These are phyloP conservation scores for Hypholoma sublateritium DNA, from an alignment of 768 basidiomycete species.

Conservation along the genomic window DNA sequence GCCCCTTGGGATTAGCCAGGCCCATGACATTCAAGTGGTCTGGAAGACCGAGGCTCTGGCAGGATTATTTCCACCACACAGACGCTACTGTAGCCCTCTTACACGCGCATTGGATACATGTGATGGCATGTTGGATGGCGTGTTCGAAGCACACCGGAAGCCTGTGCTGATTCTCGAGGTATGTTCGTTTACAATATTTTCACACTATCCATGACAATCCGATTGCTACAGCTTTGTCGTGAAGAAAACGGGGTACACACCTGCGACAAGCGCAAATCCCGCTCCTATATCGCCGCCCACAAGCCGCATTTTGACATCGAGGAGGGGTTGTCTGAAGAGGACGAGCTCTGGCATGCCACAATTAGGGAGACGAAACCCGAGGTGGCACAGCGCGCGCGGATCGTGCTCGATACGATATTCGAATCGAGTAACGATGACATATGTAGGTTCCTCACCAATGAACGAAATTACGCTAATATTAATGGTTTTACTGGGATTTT, in stretches of 20 bases:
- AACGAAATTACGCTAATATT: too few relatives aligned
- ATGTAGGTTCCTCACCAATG: constrained; percentile 36
- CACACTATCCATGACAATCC: not conserved
- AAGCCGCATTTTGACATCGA: constrained; percentile 61
- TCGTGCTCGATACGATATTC: constrained; percentile 59
- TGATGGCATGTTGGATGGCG: constrained; percentile 47
- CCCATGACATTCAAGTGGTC: constrained; percentile 36
- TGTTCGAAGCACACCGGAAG: constrained; percentile 25
- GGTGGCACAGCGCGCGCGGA: constrained; percentile 44
- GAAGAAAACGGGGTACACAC: constrained; percentile 71
- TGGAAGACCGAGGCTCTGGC: constrained; percentile 49
- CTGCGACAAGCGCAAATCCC: constrained; percentile 61
- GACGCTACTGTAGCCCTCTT: constrained; percentile 62
- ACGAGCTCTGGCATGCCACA: constrained; percentile 57
- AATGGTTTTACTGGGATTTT: not conserved
- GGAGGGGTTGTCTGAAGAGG: constrained; percentile 57
- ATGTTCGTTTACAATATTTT: not conserved
- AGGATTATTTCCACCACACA: constrained; percentile 52
- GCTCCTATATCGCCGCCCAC: constrained; percentile 42
- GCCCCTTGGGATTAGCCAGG: constrained; percentile 54
- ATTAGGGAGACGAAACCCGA: constrained; percentile 52
- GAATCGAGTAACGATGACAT: constrained; percentile 35
- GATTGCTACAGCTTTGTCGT: constrained; percentile 51
- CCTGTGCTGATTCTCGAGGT: constrained; percentile 59
- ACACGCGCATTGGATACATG: constrained; percentile 61